These are phyloP conservation scores for Massariosphaeria phaeospora DNA, from an alignment of 495 filamentous ascomycete genomes.

Conservation along the genomic window DNA sequence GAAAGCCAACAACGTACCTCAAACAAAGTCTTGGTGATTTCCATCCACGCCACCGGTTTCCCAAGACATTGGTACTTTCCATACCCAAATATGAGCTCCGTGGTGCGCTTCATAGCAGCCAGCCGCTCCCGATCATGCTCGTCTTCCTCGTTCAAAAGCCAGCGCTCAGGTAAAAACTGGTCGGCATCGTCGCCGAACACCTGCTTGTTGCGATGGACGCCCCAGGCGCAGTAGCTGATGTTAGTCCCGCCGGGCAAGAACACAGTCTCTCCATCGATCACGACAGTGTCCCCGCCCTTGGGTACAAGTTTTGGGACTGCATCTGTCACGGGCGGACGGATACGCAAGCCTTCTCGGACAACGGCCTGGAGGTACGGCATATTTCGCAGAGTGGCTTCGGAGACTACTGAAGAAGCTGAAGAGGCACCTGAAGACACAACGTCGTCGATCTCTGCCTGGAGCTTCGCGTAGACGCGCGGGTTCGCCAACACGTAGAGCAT, in stretches of 20 bases:
- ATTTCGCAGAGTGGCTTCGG: conserved; percentile 9
- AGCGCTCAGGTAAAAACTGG: conserved; percentile 28
- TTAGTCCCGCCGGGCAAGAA: conserved; percentile 28
- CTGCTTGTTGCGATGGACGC: conserved; percentile 29
- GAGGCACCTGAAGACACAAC: conserved; percentile 14
- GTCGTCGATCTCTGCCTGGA: conserved; percentile 29
- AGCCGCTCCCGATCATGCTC: conserved; percentile 13
- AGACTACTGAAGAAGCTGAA: conserved; percentile 8
- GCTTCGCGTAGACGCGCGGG: conserved; percentile 23
- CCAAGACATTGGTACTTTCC: conserved; percentile 11
- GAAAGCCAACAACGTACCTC: background rate
- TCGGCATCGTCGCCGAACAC: conserved; percentile 37
- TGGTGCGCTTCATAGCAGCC: conserved; percentile 22
- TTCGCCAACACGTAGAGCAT: conserved; percentile 25
- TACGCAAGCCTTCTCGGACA: conserved; percentile 24
- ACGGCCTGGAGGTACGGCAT: conserved; percentile 26
- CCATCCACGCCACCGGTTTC: conserved; percentile 1
- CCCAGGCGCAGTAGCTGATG: conserved; percentile 36
- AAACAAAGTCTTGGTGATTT: background rate
- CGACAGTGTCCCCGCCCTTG: conserved; percentile 36
- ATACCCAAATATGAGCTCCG: conserved; percentile 29
- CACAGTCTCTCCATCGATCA: conserved; percentile 34
- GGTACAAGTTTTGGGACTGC: conserved; percentile 20
- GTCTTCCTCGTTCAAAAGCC: conserved; percentile 19
- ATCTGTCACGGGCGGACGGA: conserved; percentile 25